Evolutionary conservation across 1,139 yeast genomes (phyloP), one percentile per base, ranked within the genome.

Genomic region (Groenewaldozyma auringiensis): DNA sequence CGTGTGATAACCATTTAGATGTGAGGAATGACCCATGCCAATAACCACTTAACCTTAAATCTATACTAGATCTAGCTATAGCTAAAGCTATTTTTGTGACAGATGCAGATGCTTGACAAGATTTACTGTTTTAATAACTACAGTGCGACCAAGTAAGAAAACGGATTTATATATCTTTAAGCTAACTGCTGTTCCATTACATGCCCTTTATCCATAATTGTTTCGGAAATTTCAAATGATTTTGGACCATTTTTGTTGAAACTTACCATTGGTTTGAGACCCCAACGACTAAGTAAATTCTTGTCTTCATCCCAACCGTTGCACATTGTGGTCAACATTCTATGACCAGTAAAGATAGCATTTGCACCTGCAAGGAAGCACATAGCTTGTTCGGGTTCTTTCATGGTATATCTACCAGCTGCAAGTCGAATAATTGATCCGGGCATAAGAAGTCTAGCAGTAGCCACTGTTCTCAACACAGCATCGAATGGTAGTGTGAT

Each of bases 251-350:
- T 25, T 11, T 25, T 25, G 29, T 25, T 25, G 51, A 76, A 76
- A 50, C 81, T 73, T 61, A 76, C 70, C 85, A 83, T 78, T 34
- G 88, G 87, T 52, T 63, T 68, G 55, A 82, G 62, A 0, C 94
- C 94, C 92, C 92, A 83, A 55, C 74, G 76, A 2, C 64, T 62
- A 35, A 83, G 66, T 86, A 83, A 78, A 8, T 65, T 72, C 52
- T 74, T 81, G 60, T 83, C 94, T 59, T 83, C 92, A 42, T 83
- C 87, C 92, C 92, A 83, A 2, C 88, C 89, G 52, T 79, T 81
- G 61, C 94, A 83, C 81, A 81, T 79, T 2, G 94, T 83, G 2
- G 94, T 83, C 50, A 83, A 66, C 92, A 83, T 83, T 55, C 75
- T 79, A 62, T 83, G 83, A 20, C 94, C 94, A 0, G 92, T 83